Percentiles rank a stretch among this genome's conserved stretches.
Evolutionary conservation across 495 filamentous ascomycete genomes (phyloP).

Genomic region (Xylaria scruposa): DNA sequence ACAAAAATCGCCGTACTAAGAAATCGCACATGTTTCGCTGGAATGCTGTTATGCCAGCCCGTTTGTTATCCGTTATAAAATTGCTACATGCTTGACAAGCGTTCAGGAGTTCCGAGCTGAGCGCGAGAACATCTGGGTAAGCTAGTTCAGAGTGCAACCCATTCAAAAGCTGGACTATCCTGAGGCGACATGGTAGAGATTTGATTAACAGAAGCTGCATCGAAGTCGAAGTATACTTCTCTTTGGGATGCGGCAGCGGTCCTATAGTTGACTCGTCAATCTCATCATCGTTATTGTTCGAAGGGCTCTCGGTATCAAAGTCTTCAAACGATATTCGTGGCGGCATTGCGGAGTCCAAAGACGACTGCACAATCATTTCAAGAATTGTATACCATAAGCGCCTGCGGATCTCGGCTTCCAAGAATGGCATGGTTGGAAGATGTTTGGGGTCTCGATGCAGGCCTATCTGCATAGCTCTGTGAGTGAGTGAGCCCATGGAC

Average conservation of each 20-base stretch:
- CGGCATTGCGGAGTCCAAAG: constrained; percentile 61
- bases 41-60: constrained; percentile 36
- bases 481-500: constrained; percentile 59
- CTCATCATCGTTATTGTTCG: constrained; percentile 65
- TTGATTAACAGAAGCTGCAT: constrained; percentile 58
- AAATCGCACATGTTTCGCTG: constrained; percentile 46
- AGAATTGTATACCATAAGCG: constrained; percentile 69
- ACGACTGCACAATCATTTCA: constrained; percentile 64
- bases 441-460: constrained; percentile 64
- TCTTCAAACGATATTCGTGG: constrained; percentile 57
- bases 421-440: constrained; percentile 52
- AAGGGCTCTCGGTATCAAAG: constrained; percentile 61
- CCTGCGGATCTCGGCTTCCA: constrained; percentile 63
- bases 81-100: constrained; percentile 43
- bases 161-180: constrained; percentile 58
- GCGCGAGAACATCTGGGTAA: constrained; percentile 57
- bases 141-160: constrained; percentile 53
- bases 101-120: constrained; percentile 51
- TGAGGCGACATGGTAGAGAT: constrained; percentile 56
- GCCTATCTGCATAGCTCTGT: constrained; percentile 64
- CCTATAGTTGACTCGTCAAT: constrained; percentile 51
- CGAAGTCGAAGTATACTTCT: constrained; percentile 56
- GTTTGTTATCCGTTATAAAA: constrained; percentile 30
- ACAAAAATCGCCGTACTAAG: constrained; percentile 58
- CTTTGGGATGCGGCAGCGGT: constrained; percentile 42